A percentile compares a stretch with the other conserved stretches of the same genome.
Conservation (phyloP, 305 asterid species). For the Fraxinus sp. region DNA sequence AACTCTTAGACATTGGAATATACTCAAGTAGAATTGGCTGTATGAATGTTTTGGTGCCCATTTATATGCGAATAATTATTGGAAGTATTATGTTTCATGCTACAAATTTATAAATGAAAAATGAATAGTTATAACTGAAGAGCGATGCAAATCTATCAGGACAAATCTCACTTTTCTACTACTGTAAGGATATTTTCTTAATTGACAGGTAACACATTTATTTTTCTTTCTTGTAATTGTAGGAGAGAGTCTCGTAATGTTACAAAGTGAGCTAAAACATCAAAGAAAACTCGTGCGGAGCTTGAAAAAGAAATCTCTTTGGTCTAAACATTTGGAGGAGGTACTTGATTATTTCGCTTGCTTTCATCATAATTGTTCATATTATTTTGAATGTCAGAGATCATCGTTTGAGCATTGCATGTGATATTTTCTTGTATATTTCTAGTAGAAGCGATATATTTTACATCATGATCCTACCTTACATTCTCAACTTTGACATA, state of each 20-base stretch:
- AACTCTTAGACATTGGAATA: neutral
- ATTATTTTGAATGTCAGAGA: neutral
- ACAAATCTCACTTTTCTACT: neutral
- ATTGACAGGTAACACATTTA: neutral
- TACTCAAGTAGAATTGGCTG: neutral
- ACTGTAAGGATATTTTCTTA: conserved; percentile 12
- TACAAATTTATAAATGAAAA: neutral
- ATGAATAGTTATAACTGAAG: neutral
- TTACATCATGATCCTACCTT: conserved; percentile 13
- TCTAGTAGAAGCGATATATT: neutral
- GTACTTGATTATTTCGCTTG: conserved; percentile 39
- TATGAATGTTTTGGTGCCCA: neutral
- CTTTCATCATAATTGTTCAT: neutral
- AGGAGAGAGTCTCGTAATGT: conserved; percentile 85
- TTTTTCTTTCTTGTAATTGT: conserved; percentile 22
- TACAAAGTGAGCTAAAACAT: conserved; percentile 87
- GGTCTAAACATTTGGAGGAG: conserved; percentile 97
- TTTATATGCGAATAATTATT: neutral
- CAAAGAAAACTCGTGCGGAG: conserved; percentile 81
- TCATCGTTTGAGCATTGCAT: neutral
- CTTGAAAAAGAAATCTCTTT: conserved; percentile 95
- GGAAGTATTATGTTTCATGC: neutral
- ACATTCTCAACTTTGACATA: neutral
- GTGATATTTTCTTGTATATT: neutral
- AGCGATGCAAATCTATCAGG: neutral